These are phyloP conservation scores for Solanum aculeatissimum DNA, from an alignment of 305 asterid species.

Conservation along the genomic window DNA sequence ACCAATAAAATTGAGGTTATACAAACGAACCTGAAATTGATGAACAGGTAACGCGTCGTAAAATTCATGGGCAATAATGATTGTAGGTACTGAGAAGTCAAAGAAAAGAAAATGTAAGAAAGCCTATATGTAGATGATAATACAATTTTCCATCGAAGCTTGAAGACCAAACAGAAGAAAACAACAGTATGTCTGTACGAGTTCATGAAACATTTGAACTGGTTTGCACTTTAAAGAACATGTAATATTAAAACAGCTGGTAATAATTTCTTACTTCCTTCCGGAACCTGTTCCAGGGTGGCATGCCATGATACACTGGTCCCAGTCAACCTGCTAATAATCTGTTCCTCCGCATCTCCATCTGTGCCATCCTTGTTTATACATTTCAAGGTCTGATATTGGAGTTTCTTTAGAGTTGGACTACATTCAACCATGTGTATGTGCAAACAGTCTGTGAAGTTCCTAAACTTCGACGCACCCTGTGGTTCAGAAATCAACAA, in stretches of 20 bases:
- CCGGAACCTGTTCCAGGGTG: conserved; percentile 70
- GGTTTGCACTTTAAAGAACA: not conserved
- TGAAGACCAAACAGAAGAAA: not conserved
- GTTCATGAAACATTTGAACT: not conserved
- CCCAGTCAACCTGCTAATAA: conserved; percentile 47
- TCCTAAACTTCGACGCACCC: conserved; percentile 75
- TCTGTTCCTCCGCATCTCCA: conserved; percentile 22
- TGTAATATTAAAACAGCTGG: not conserved
- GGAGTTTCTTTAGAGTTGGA: conserved; percentile 64
- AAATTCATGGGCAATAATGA: conserved; percentile 84
- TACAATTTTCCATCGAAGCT: not conserved
- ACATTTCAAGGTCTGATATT: conserved; percentile 63
- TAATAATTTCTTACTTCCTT: conserved; percentile 51
- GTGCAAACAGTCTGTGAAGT: conserved; percentile 49
- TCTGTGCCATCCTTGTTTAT: conserved; percentile 19
- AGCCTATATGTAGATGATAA: not conserved
- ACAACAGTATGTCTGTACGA: not conserved
- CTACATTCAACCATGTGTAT: conserved; percentile 89
- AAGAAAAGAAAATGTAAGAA: not conserved
- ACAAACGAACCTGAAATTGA: conserved; percentile 71
- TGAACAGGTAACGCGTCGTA: conserved; percentile 93
- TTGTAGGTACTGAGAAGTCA: conserved; percentile 56
- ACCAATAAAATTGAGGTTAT: not conserved
- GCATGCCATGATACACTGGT: conserved; percentile 78
- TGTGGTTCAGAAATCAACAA: conserved; percentile 1